Evolutionary conservation across 2,329 filamentous ascomycete species (phyloP).

Genomic region (Chrysoporthe cubensis): DNA sequence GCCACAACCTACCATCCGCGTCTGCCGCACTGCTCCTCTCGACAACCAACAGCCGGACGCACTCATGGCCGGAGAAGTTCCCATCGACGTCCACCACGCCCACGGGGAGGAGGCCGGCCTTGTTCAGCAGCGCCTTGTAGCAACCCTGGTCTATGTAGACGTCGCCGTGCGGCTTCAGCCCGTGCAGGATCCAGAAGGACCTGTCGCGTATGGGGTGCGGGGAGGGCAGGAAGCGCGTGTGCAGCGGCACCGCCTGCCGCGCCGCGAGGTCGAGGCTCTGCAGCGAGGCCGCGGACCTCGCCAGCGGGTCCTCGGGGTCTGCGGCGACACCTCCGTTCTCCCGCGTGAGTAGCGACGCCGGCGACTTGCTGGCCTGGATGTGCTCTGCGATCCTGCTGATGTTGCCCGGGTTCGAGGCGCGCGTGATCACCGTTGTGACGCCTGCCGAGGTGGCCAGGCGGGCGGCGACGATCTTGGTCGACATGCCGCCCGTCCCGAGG

Average conservation of each 20-base stretch:
- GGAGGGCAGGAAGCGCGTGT: constrained; percentile 91
- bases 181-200: constrained; percentile 96
- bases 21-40: constrained; percentile 52
- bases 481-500: constrained; percentile 94
- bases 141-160: constrained; percentile 94
- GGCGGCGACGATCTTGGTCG: constrained; percentile 94
- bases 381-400: constrained; percentile 85
- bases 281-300: constrained; percentile 47
- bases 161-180: constrained; percentile 85
- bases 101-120: constrained; percentile 85
- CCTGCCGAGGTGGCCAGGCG: constrained; percentile 90
- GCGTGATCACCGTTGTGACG: constrained; percentile 93
- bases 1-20: constrained; percentile 50
- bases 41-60: constrained; percentile 83
- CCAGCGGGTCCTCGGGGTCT: constrained; percentile 40
- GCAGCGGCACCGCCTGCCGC: constrained; percentile 64
- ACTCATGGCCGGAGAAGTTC: constrained; percentile 88
- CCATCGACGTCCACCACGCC: constrained; percentile 92
- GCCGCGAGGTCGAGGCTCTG: constrained; percentile 41
- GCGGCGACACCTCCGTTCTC: constrained; percentile 33
- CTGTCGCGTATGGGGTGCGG: constrained; percentile 85
- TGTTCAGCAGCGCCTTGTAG: constrained; percentile 75
- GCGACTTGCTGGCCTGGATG: constrained; percentile 64
- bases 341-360: constrained; percentile 36
- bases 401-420: constrained; percentile 91